Evolutionary conservation across 768 basidiomycete genomes (phyloP), one percentile per base, ranked within the genome.

Genomic region (Auricularia auricula-judae): DNA sequence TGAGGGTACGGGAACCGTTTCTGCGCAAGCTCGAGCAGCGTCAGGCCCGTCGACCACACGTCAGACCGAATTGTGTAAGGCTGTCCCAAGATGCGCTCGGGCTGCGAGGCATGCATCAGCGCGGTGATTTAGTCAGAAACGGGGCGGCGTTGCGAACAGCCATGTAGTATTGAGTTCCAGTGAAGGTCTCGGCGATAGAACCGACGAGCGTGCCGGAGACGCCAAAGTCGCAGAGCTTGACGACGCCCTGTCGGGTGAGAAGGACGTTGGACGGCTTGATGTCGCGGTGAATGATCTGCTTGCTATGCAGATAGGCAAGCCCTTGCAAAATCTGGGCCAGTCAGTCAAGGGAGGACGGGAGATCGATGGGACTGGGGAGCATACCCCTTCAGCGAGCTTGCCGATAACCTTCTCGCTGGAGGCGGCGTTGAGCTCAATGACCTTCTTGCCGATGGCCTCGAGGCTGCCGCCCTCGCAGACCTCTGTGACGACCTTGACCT

Each of bases 141-240:
- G 12, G 56, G 23, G 29, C 29, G 29, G 23, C 56, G 56, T 23
- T 35, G 85, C 95, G 75, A 71, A 98, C 96, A 68, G 97, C 95
- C 96, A 98, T 98, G 76, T 98, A 99, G 68, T 91, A 89, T 72
- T 93, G 93, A 54, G 96, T 98, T 5, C 97, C 97, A 1, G 96
- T 98, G 72, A 98, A 98, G 0, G 97, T 98, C 63, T 91, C 91
- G 16, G 97, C 97, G 67, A 90, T 75, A 62, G 90, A 93, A 71
- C 89, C 86, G 70, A 98, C 86, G 29, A 99, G 82, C 75, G 97
- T 92, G 51, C 96, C 97, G 34, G 96, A 98, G 21, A 98, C 97
- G 36, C 97, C 97, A 72, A 99, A 99, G 76, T 99, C 97, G 73
- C 84, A 87, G 3, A 99, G 81, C 74, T 94, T 97, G 72, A 98